Conservation (phyloP, 768 basidiomycete genomes). For the Lactarius deliciosus region DNA sequence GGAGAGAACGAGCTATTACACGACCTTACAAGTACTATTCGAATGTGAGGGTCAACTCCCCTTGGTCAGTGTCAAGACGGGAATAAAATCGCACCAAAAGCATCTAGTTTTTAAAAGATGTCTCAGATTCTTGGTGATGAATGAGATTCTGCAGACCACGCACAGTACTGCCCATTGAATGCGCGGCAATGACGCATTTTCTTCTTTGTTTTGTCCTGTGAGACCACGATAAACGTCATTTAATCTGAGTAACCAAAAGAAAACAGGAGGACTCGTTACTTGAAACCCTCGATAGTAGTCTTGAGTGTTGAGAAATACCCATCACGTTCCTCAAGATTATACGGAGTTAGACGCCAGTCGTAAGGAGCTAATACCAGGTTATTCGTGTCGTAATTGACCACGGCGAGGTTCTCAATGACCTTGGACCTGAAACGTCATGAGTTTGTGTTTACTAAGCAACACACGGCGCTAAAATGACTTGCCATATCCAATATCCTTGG, state of each 20-base stretch:
- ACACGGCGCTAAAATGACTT: constrained; percentile 24
- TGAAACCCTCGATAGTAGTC: constrained; percentile 74
- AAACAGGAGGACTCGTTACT: constrained; percentile 39
- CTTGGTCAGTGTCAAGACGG: neutral
- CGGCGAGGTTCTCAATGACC: constrained; percentile 92
- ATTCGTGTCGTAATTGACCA: constrained; percentile 89
- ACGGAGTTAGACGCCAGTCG: constrained; percentile 87
- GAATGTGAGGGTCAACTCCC: constrained; percentile 8
- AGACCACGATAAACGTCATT: neutral
- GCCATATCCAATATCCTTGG: constrained; percentile 96
- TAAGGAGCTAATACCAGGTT: constrained; percentile 83
- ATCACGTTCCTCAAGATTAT: constrained; percentile 90
- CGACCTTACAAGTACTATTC: constrained; percentile 79
- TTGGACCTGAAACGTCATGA: constrained; percentile 58
- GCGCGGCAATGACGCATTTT: constrained; percentile 81
- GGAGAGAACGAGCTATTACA: neutral
- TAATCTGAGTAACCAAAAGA: neutral
- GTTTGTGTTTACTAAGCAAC: neutral
- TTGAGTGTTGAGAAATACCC: constrained; percentile 87
- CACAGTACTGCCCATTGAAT: constrained; percentile 86
- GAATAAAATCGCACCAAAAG: constrained; percentile 42
- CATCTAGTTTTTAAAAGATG: constrained; percentile 34
- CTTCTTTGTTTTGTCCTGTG: constrained; percentile 63
- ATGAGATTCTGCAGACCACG: constrained; percentile 31
- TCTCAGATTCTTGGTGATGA: constrained; percentile 3